Conservation (phyloP, 2,329 filamentous ascomycete species). For the Fusarium caatingaense region DNA sequence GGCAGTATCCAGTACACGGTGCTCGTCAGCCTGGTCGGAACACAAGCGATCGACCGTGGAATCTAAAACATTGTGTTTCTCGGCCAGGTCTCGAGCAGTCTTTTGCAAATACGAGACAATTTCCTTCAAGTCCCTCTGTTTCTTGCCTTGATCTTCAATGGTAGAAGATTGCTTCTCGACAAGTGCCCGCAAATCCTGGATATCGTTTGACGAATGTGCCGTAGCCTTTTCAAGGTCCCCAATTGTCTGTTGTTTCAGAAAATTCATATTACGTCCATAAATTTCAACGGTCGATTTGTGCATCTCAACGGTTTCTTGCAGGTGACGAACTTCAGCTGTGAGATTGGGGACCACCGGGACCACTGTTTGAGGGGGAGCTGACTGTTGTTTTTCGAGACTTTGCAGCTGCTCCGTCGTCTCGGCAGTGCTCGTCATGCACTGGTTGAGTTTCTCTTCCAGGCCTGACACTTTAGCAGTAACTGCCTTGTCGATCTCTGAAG, state of each 20-base stretch:
- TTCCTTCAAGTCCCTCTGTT: slow-evolving; percentile 8
- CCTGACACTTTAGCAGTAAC: background rate
- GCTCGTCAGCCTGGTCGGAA: background rate
- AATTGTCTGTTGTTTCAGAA: slow-evolving; percentile 5
- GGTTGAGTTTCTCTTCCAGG: background rate
- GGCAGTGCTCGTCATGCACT: background rate
- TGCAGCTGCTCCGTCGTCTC: background rate
- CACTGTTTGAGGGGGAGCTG: background rate
- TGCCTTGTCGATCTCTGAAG: slow-evolving; percentile 12
- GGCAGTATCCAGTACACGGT: slow-evolving; percentile 2
- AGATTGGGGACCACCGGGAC: background rate
- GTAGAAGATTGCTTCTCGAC: background rate
- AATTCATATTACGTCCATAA: slow-evolving; percentile 13
- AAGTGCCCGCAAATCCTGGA: background rate
- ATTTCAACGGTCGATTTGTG: background rate
- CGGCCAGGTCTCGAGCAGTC: background rate
- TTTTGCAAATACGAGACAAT: slow-evolving; percentile 7
- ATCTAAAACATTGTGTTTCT: background rate
- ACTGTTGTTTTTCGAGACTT: background rate
- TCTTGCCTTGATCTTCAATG: slow-evolving; percentile 16
- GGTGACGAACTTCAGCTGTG: background rate
- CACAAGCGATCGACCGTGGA: background rate
- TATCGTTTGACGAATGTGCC: slow-evolving; percentile 4
- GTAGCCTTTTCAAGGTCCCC: slow-evolving; percentile 1
- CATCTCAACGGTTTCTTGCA: slow-evolving; percentile 2